A percentile compares a stretch with the other conserved stretches of the same genome.
These are phyloP conservation scores for Penicillium coprophilum DNA, from an alignment of 495 filamentous ascomycete genomes.

Conservation along the genomic window DNA sequence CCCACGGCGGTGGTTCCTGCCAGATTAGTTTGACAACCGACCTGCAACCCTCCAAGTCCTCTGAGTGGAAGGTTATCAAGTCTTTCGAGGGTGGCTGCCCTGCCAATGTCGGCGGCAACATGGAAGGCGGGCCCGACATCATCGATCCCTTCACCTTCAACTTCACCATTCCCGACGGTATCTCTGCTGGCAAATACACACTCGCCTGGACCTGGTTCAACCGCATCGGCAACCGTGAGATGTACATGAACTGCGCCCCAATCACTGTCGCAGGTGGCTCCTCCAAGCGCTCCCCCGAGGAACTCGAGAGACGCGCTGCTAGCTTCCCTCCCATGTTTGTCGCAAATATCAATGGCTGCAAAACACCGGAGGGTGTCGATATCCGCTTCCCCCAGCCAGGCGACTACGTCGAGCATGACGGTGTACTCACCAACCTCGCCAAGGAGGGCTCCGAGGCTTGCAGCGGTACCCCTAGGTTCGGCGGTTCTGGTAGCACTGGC, in stretches of 20 bases:
- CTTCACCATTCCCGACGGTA: conserved; percentile 47
- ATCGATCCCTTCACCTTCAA: conserved; percentile 34
- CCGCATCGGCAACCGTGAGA: conserved; percentile 80
- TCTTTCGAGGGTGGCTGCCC: conserved; percentile 81
- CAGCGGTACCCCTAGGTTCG: conserved; percentile 34
- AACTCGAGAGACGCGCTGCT: conserved; percentile 38
- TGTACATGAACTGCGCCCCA: conserved; percentile 93
- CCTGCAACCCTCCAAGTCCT: conserved; percentile 50
- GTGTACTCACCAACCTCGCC: conserved; percentile 29
- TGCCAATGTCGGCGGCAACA: conserved; percentile 47
- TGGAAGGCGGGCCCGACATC: conserved; percentile 21
- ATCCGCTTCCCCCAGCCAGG: conserved; percentile 74
- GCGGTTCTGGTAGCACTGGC: conserved; percentile 21
- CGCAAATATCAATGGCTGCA: conserved; percentile 69
- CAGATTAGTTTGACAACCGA: conserved; percentile 83
- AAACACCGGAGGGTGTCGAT: conserved; percentile 55
- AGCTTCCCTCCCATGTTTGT: conserved; percentile 76
- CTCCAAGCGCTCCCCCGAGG: conserved; percentile 37
- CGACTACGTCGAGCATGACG: conserved; percentile 49
- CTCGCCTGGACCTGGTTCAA: conserved; percentile 95
- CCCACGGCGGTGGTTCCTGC: conserved; percentile 87
- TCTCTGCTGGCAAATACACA: conserved; percentile 55
- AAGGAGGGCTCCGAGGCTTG: conserved; percentile 32
- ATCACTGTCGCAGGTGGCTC: conserved; percentile 59
- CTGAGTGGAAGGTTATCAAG: conserved; percentile 75